These are phyloP conservation scores for Dothistroma pini DNA, from an alignment of 2,329 filamentous ascomycete species.

Conservation along the genomic window DNA sequence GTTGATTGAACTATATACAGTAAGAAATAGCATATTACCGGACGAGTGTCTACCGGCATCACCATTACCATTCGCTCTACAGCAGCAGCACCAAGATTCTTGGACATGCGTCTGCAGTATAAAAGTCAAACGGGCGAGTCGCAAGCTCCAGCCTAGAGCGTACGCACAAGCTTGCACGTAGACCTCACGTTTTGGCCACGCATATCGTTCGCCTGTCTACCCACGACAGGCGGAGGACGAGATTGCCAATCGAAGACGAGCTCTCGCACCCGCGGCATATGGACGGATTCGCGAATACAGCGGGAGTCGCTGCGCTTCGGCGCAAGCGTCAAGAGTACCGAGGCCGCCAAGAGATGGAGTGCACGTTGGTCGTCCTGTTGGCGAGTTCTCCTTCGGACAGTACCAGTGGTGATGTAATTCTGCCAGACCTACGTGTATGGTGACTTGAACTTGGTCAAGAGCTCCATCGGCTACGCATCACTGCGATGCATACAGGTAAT, in stretches of 20 bases:
- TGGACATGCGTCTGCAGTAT: not conserved
- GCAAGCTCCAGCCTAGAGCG: not conserved
- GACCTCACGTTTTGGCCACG: not conserved
- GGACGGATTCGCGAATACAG: not conserved
- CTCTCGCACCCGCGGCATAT: not conserved
- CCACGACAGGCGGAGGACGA: not conserved
- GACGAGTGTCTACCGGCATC: not conserved
- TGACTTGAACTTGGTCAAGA: too few species aligned
- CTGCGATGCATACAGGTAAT: too few species aligned
- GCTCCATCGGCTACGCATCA: too few species aligned
- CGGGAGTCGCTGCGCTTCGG: conserved; percentile 1
- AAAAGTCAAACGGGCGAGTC: not conserved
- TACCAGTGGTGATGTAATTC: not conserved
- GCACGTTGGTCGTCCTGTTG: not conserved
- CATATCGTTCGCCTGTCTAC: not conserved
- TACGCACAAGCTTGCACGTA: not conserved
- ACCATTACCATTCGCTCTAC: not conserved
- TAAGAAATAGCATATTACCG: not conserved
- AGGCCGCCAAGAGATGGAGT: conserved; percentile 11
- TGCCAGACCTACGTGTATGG: not conserved
- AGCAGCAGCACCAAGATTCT: not conserved
- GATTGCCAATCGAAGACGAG: not conserved
- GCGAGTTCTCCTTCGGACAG: not conserved
- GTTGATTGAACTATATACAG: conserved; percentile 19
- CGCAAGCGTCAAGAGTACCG: conserved; percentile 10